A percentile compares a stretch with the other conserved stretches of the same genome.
These are phyloP conservation scores for Globisporangium lucens DNA, from an alignment of 352 stramenopile species.

Conservation along the genomic window DNA sequence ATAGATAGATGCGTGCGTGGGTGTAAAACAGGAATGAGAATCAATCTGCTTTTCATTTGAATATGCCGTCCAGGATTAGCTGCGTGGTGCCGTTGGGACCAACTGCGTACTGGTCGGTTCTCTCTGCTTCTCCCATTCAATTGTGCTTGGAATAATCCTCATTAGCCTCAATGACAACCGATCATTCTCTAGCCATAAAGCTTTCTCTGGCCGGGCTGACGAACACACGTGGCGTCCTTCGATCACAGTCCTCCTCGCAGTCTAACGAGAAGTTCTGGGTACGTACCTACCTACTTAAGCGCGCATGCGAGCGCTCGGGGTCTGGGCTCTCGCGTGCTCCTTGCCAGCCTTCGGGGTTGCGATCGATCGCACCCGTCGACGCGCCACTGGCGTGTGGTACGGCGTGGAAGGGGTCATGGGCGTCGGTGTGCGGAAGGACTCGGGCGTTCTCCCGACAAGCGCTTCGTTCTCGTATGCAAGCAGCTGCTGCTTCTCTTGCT, in stretches of 20 bases:
- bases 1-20: neutral
- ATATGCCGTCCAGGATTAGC: neutral
- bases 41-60: neutral
- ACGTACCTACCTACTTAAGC: neutral
- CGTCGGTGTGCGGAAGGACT: slow-evolving; percentile 36
- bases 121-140: neutral
- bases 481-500: slow-evolving; percentile 33
- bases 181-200: neutral
- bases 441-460: slow-evolving; percentile 31
- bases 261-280: neutral
- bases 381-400: slow-evolving; percentile 33
- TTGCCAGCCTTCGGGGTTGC: slow-evolving; percentile 1
- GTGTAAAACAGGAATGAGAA: neutral
- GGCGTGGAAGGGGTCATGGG: slow-evolving; percentile 28
- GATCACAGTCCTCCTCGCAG: neutral
- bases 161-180: too few relatives aligned
- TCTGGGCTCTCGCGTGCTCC: neutral
- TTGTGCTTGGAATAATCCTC: too few relatives aligned
- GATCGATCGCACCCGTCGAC: slow-evolving; percentile 26
- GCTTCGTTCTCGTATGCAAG: slow-evolving; percentile 47
- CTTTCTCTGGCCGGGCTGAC: too few relatives aligned
- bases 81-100: neutral
- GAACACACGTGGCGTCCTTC: neutral
- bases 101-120: neutral
- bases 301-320: slow-evolving; percentile 13